phyloP scores from a whole-genome alignment of 306 rosid species.

The Quercus rubra region DNA sequence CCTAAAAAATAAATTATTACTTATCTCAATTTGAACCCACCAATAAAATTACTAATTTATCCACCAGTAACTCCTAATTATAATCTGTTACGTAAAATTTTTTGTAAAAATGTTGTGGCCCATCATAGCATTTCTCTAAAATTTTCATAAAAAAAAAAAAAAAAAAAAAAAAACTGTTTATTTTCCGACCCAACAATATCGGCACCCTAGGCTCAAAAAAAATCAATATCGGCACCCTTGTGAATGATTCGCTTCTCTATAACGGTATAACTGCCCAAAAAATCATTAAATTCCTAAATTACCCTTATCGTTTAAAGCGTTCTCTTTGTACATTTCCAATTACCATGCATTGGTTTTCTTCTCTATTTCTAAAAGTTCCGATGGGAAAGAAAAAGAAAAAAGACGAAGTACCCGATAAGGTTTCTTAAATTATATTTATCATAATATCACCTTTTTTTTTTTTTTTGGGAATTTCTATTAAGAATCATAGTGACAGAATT shows the following conservation, averaged over 20 bases:
- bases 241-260: not conserved
- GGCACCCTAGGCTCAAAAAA: too few relatives aligned
- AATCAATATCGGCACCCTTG: not conserved
- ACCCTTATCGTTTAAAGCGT: not conserved
- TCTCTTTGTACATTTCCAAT: not conserved
- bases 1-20: too few relatives aligned
- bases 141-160: not conserved
- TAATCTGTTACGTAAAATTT: too few relatives aligned
- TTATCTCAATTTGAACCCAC: too few relatives aligned
- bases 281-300: not conserved
- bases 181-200: not conserved
- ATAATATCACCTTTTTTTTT: not conserved
- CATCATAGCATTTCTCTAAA: too few relatives aligned
- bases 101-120: too few relatives aligned
- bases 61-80: too few relatives aligned
- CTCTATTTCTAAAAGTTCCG: not conserved
- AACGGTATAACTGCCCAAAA: not conserved
- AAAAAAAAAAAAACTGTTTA: not conserved
- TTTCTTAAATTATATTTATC: not conserved
- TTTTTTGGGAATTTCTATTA: not conserved
- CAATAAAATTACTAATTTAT: too few relatives aligned
- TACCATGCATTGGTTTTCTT: not conserved
- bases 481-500: not conserved
- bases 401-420: slow-evolving; percentile 30
- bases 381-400: slow-evolving; percentile 56